A percentile compares a stretch with the other conserved stretches of the same genome.
Evolutionary conservation across 2,329 filamentous ascomycete species (phyloP).

Genomic region (Macrophomina pseudophaseolina): DNA sequence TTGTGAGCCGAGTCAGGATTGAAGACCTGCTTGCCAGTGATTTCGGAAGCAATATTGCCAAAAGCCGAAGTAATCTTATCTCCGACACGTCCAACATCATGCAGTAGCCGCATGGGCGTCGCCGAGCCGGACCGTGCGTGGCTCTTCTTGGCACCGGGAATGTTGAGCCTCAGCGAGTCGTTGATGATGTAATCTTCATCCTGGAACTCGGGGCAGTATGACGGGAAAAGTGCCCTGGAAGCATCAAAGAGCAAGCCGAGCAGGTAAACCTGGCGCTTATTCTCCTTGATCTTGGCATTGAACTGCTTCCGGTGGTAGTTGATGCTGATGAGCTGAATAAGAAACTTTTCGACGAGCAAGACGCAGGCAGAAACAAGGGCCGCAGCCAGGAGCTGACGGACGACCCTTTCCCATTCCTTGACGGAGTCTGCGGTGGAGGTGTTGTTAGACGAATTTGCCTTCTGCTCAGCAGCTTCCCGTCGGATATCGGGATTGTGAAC

Average conservation of each 20-base stretch:
- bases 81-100: slow-evolving; percentile 73
- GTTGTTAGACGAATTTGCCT: neutral
- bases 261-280: slow-evolving; percentile 83
- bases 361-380: slow-evolving; percentile 71
- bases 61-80: slow-evolving; percentile 94
- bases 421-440: slow-evolving; percentile 29
- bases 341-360: slow-evolving; percentile 75
- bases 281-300: slow-evolving; percentile 80
- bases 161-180: slow-evolving; percentile 68
- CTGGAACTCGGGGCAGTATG: slow-evolving; percentile 87
- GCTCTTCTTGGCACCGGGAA: slow-evolving; percentile 60
- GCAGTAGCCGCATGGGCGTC: slow-evolving; percentile 79
- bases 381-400: slow-evolving; percentile 70
- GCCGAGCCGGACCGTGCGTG: slow-evolving; percentile 64
- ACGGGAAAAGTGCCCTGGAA: slow-evolving; percentile 84
- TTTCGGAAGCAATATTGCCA: slow-evolving; percentile 90
- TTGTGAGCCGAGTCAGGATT: slow-evolving; percentile 91
- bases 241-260: slow-evolving; percentile 88
- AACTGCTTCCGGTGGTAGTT: slow-evolving; percentile 87
- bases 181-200: slow-evolving; percentile 93
- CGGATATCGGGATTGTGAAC: slow-evolving; percentile 40
- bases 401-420: slow-evolving; percentile 57
- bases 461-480: slow-evolving; percentile 25
- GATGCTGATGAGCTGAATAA: slow-evolving; percentile 83
- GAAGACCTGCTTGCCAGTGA: slow-evolving; percentile 94